Evolutionary conservation across 1,284 basidiomycete species (phyloP).

Genomic region (Anthracocystis setariae): DNA sequence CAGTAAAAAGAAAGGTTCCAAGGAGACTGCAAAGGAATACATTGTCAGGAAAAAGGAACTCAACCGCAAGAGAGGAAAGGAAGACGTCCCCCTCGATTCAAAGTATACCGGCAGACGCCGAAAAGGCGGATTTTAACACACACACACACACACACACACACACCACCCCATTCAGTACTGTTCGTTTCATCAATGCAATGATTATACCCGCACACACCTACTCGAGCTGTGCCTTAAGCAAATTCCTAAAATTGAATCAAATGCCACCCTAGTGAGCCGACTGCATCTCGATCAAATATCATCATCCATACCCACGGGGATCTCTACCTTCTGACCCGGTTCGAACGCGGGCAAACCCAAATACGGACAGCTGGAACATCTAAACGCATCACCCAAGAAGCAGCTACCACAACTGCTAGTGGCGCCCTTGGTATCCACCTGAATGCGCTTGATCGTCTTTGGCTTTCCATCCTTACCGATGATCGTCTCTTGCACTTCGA

Average conservation of each 20-base stretch:
- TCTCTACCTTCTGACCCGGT: conserved; percentile 94
- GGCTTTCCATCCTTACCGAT: conserved; percentile 61
- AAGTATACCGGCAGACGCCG: conserved; percentile 57
- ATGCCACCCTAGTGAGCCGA: no score
- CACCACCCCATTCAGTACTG: not conserved
- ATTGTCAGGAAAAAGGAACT: conserved; percentile 73
- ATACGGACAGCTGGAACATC: conserved; percentile 94
- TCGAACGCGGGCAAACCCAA: conserved; percentile 96
- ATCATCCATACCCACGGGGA: conserved; percentile 67
- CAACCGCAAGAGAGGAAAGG: conserved; percentile 72
- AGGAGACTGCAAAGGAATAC: conserved; percentile 70
- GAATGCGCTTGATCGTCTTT: conserved; percentile 63
- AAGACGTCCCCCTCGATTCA: conserved; percentile 66
- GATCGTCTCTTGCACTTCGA: conserved; percentile 59
- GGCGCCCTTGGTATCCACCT: conserved; percentile 66
- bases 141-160: no score
- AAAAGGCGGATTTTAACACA: conserved; percentile 36
- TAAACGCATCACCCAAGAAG: conserved; percentile 96
- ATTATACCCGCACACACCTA: no score
- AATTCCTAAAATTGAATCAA: no score
- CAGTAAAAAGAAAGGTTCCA: conserved; percentile 72
- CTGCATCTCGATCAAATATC: conserved; percentile 39
- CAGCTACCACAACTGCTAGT: conserved; percentile 98
- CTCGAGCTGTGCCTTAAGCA: no score
- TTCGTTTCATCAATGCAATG: not conserved